phyloP scores from a whole-genome alignment of 1,284 basidiomycete species.

The Tetrapyrgos nigripes region DNA sequence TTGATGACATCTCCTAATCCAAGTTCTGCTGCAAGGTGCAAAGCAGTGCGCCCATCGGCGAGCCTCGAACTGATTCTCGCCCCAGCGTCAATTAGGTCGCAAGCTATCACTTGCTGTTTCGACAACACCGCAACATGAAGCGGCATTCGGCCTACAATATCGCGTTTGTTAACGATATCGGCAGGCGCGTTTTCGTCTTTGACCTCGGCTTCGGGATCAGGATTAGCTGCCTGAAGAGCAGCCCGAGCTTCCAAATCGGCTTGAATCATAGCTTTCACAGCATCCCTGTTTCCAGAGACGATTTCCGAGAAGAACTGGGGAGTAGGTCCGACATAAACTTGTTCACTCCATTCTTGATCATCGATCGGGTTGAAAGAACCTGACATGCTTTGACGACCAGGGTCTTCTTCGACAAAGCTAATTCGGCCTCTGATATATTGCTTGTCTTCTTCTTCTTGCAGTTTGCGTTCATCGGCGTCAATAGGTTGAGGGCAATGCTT shows the following conservation, averaged over 20 bases:
- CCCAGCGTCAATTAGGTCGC: constrained; percentile 57
- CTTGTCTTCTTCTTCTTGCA: constrained; percentile 59
- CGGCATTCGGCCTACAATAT: constrained; percentile 63
- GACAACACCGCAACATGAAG: constrained; percentile 60
- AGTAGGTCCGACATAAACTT: constrained; percentile 59
- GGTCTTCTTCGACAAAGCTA: constrained; percentile 64
- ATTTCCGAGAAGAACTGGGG: constrained; percentile 63
- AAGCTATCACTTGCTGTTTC: constrained; percentile 50
- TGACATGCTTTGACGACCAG: constrained; percentile 63
- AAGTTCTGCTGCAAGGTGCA: constrained; percentile 62
- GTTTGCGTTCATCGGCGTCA: constrained; percentile 54
- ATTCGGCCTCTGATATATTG: constrained; percentile 56
- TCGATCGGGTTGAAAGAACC: constrained; percentile 72
- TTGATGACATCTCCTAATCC: constrained; percentile 47
- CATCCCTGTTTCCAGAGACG: constrained; percentile 43
- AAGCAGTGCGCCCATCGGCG: constrained; percentile 57
- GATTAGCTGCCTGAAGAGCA: background rate
- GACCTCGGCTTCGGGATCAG: background rate
- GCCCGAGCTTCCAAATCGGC: constrained; percentile 40
- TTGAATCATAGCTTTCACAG: constrained; percentile 46
- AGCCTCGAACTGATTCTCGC: constrained; percentile 59
- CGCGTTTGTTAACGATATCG: constrained; percentile 48
- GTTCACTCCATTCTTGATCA: constrained; percentile 67
- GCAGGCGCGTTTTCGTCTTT: background rate
- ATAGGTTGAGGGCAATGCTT: constrained; percentile 58